Conservation (phyloP, 2,329 filamentous ascomycete species). For the Colletotrichum musae region DNA sequence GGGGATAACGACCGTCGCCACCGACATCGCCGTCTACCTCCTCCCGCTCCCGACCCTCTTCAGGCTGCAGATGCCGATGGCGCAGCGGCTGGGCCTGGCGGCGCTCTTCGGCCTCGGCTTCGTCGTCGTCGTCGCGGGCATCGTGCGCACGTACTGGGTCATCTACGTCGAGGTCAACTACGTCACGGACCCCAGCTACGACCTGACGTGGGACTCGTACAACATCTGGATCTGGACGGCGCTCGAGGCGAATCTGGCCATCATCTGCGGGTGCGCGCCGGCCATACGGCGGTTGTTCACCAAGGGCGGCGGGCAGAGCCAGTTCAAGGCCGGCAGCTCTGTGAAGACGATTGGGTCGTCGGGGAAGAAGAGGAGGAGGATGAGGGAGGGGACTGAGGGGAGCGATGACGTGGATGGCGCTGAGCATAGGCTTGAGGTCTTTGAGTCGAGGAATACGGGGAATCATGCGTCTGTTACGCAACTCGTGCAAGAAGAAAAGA, state of each 20-base stretch:
- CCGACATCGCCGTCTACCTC: constrained; percentile 54
- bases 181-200: constrained; percentile 51
- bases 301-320: neutral
- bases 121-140: constrained; percentile 54
- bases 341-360: constrained; percentile 8
- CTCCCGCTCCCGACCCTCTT: constrained; percentile 54
- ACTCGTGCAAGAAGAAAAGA: neutral
- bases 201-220: constrained; percentile 58
- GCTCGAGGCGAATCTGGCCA: constrained; percentile 57
- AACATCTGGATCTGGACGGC: constrained; percentile 60
- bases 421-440: neutral
- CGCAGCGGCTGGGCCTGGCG: constrained; percentile 53
- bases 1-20: constrained; percentile 49
- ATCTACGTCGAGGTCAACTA: constrained; percentile 46
- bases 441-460: neutral
- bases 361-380: constrained; percentile 1
- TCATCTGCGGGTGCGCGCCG: constrained; percentile 55
- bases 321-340: constrained; percentile 8
- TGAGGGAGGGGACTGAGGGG: no score
- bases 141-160: constrained; percentile 55
- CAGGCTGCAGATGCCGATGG: constrained; percentile 49
- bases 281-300: neutral
- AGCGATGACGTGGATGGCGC: neutral
- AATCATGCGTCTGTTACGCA: neutral
- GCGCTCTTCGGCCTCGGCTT: constrained; percentile 55